phyloP scores from a whole-genome alignment of 2,329 filamentous ascomycete species.

The Cordyceps fumosorosea region DNA sequence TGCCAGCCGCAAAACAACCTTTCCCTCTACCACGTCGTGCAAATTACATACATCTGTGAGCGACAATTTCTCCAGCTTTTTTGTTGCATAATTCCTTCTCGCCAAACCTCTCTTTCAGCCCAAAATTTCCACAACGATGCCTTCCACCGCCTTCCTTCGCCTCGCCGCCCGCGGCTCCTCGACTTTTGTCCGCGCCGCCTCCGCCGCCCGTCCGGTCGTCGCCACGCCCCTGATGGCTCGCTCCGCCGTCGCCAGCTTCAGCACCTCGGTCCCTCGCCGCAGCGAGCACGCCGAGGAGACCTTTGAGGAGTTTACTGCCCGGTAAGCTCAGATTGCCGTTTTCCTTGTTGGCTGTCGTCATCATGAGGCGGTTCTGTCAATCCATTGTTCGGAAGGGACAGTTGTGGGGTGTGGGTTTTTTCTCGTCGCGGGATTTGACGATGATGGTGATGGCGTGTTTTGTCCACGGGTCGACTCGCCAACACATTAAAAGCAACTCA shows the following conservation, averaged over 20 bases:
- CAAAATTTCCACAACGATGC: slow-evolving; percentile 40
- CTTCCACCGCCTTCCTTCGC: slow-evolving; percentile 63
- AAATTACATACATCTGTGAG: slow-evolving; percentile 7
- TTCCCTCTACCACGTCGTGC: slow-evolving; percentile 20
- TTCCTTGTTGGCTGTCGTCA: neutral
- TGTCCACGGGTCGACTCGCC: neutral
- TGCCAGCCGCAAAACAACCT: slow-evolving; percentile 24
- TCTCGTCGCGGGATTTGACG: slow-evolving; percentile 4
- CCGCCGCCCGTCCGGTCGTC: slow-evolving; percentile 51
- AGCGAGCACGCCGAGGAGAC: slow-evolving; percentile 82
- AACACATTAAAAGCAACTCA: too few relatives aligned
- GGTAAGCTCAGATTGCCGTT: slow-evolving; percentile 52
- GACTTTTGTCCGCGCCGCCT: slow-evolving; percentile 55
- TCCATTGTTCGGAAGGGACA: neutral
- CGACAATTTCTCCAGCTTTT: slow-evolving; percentile 8
- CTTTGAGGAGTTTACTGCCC: slow-evolving; percentile 96
- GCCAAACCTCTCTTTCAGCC: slow-evolving; percentile 22
- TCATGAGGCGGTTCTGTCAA: neutral
- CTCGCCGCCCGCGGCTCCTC: slow-evolving; percentile 61
- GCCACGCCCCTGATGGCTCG: slow-evolving; percentile 49
- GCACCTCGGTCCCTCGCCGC: slow-evolving; percentile 51
- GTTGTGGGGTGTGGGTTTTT: neutral
- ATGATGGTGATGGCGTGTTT: slow-evolving; percentile 9
- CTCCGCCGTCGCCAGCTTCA: slow-evolving; percentile 51
- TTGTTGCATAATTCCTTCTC: neutral